phyloP scores from a whole-genome alignment of 805 yeast species.

The Wickerhamiella kurtzmanii region DNA sequence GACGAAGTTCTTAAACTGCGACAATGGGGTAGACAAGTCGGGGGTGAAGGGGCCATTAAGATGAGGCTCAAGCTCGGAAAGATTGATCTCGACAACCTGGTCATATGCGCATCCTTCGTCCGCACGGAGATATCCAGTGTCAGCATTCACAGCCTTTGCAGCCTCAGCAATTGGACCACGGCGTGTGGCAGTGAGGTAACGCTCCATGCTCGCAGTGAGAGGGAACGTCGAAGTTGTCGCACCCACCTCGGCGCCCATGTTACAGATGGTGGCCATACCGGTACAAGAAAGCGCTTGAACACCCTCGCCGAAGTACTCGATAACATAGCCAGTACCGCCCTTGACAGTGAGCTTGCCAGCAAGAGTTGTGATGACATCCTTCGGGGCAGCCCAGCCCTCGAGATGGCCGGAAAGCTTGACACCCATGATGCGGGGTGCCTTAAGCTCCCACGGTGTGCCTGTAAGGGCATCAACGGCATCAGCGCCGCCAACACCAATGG shows the following conservation, averaged over 20 bases:
- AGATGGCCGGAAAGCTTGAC: conserved; percentile 84
- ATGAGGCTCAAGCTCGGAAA: conserved; percentile 80
- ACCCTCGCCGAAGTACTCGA: conserved; percentile 95
- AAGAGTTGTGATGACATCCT: conserved; percentile 83
- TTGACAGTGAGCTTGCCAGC: conserved; percentile 92
- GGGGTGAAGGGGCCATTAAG: conserved; percentile 98
- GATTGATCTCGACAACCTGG: conserved; percentile 78
- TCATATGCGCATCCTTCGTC: conserved; percentile 87
- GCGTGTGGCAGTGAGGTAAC: conserved; percentile 72
- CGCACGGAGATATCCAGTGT: conserved; percentile 55
- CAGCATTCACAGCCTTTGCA: conserved; percentile 47
- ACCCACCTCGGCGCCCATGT: conserved; percentile 99
- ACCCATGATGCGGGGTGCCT: conserved; percentile 93
- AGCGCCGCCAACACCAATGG: conserved; percentile 99
- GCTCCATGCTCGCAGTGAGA: conserved; percentile 64
- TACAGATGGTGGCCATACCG: conserved; percentile 98
- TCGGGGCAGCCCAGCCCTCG: conserved; percentile 95
- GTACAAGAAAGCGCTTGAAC: conserved; percentile 85
- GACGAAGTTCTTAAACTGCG: conserved; percentile 63
- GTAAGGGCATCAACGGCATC: conserved; percentile 97
- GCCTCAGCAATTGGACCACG: conserved; percentile 72
- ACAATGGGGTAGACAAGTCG: conserved; percentile 86
- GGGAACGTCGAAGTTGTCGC: conserved; percentile 98
- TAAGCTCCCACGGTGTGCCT: conserved; percentile 89
- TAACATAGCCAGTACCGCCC: conserved; percentile 96